Conservation (phyloP, 768 basidiomycete species). For the Cantharellus anzutake region DNA sequence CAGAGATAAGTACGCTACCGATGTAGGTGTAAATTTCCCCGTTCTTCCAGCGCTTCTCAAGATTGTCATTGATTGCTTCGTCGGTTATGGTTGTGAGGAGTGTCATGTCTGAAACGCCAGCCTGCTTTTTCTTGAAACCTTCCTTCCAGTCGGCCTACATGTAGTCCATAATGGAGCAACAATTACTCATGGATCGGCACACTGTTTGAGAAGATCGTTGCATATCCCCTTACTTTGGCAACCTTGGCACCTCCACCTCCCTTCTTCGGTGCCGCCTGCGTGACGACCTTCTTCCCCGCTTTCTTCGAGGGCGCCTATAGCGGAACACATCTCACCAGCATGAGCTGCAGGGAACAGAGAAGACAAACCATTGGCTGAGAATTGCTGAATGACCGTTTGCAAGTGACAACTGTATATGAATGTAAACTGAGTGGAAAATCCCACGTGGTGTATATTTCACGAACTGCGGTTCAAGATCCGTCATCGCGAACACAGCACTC, state of each 20-base stretch:
- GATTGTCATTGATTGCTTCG: slow-evolving; percentile 92
- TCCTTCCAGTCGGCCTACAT: slow-evolving; percentile 96
- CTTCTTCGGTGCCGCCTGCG: slow-evolving; percentile 38
- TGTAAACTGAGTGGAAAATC: too few relatives aligned
- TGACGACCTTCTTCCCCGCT: slow-evolving; percentile 63
- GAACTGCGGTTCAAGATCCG: too few relatives aligned
- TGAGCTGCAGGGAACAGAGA: too few relatives aligned
- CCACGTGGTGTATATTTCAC: too few relatives aligned
- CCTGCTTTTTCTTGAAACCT: slow-evolving; percentile 98
- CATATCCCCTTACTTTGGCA: slow-evolving; percentile 38
- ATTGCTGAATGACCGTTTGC: too few relatives aligned
- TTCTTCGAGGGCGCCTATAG: slow-evolving; percentile 71
- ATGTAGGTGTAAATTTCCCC: slow-evolving; percentile 99
- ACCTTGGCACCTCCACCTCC: slow-evolving; percentile 29
- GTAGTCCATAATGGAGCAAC: slow-evolving; percentile 5
- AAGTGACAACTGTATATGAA: too few relatives aligned
- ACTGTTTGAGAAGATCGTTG: background rate
- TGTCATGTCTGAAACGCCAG: slow-evolving; percentile 98
- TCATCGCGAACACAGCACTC: too few relatives aligned
- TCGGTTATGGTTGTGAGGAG: slow-evolving; percentile 91
- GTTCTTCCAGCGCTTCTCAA: slow-evolving; percentile 89
- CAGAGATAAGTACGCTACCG: slow-evolving; percentile 95
- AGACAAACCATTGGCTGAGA: too few relatives aligned
- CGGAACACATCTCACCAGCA: background rate
- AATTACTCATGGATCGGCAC: background rate